Evolutionary conservation across 164 flowering plant genomes (phyloP), one percentile per base, ranked within the genome.

Genomic region (Kalanchoe fedtschenkoi): DNA sequence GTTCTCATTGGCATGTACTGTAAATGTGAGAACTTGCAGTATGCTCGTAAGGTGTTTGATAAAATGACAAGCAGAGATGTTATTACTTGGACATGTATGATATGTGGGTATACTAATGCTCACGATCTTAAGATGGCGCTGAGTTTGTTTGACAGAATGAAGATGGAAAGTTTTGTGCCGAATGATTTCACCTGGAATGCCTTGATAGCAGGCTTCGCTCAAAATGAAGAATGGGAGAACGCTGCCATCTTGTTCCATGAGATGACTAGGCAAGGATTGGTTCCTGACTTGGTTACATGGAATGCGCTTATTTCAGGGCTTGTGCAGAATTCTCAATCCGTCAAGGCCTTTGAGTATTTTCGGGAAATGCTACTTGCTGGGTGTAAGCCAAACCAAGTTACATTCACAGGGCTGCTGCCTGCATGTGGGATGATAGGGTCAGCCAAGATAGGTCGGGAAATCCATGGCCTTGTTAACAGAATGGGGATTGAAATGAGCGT

Each of bases 161-260:
- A 70, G 65, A 54, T 69, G 70, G 77, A 71, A 65, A 87, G 86
- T 0, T 43, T 77, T 55, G 71, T 76, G 37, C 91, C 85, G 0
- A 87, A 89, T 71, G 78, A 78, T 35, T 83, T 81, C 55, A 83
- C 95, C 1, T 87, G 89, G 83, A 83, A 76, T 60, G 81, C 78
- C 0, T 55, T 83, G 62, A 74, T 83, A 24, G 65, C 78, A 3
- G 79, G 77, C 10, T 73, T 39, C 66, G 83, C 83, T 58, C 67
- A 73, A 62, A 66, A 22, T 16, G 82, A 83, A 51, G 84, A 81
- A 57, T 70, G 68, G 37, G 61, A 63, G 17, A 61, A 72, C 62
- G 79, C 80, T 22, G 19, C 47, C 34, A 58, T 29, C 17, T 17
- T 78, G 14, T 67, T 73, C 10, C 41, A 32, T 61, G 61, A 63